phyloP scores from a whole-genome alignment of 345 rosid genomes.

The Rubroshorea leprosula region DNA sequence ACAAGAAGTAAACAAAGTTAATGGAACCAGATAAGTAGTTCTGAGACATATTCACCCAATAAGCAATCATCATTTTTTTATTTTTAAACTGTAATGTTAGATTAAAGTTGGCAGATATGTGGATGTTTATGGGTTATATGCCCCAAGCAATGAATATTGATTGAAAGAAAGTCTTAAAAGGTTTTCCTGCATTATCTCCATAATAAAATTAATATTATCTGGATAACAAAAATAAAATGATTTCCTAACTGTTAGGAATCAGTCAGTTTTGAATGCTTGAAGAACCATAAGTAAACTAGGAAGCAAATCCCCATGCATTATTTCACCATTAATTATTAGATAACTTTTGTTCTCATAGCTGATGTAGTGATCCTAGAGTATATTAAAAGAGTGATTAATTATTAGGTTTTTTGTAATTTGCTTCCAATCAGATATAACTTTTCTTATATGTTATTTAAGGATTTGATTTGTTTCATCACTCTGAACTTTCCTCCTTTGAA shows the following conservation, averaged over 20 bases:
- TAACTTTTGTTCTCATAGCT: background rate
- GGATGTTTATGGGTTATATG: too few species aligned
- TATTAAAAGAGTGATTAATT: background rate
- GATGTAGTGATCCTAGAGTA: too few species aligned
- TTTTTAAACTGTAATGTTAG: too few species aligned
- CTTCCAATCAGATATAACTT: background rate
- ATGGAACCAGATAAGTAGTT: too few species aligned
- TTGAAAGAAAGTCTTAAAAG: background rate
- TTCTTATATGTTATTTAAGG: background rate
- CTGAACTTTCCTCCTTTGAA: conserved; percentile 24
- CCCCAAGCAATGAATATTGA: too few species aligned
- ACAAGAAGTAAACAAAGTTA: too few species aligned
- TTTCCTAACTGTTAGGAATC: background rate
- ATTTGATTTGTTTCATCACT: conserved; percentile 15
- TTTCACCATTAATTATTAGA: background rate
- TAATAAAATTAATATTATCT: too few species aligned
- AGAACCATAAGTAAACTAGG: background rate
- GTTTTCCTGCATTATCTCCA: background rate
- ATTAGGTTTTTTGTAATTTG: background rate
- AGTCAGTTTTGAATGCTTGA: background rate
- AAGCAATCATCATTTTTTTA: too few species aligned
- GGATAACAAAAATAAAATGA: background rate
- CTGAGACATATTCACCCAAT: too few species aligned
- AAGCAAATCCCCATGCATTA: background rate
- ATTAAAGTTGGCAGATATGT: too few species aligned